Conservation (phyloP, 495 filamentous ascomycete species). For the Daldinia grandis region DNA sequence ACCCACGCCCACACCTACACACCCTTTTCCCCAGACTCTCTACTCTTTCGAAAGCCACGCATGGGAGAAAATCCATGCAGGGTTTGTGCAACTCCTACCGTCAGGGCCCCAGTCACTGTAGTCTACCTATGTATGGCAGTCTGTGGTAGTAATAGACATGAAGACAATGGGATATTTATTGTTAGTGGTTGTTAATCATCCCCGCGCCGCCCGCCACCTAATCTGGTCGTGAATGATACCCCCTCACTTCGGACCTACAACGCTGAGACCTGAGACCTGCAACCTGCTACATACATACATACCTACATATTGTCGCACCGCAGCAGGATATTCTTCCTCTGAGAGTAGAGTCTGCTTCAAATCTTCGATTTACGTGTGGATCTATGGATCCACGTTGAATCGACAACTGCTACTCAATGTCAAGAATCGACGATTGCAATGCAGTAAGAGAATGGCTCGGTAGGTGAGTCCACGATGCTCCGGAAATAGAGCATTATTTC, state of each 20-base stretch:
- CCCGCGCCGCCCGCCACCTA: conserved; percentile 29
- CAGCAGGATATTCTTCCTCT: conserved; percentile 30
- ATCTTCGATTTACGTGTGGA: conserved; percentile 19
- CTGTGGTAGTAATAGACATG: neutral
- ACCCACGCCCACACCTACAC: conserved; percentile 34
- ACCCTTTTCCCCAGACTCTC: conserved; percentile 36
- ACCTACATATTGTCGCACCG: conserved; percentile 26
- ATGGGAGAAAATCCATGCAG: conserved; percentile 20
- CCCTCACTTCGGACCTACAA: conserved; percentile 37
- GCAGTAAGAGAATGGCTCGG: conserved; percentile 11
- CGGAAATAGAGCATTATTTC: neutral
- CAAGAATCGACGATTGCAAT: conserved; percentile 15
- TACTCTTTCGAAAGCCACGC: conserved; percentile 15
- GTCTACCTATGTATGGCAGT: neutral
- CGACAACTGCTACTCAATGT: conserved; percentile 15
- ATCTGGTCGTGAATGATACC: conserved; percentile 34
- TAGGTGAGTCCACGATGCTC: neutral
- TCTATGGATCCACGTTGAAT: conserved; percentile 38
- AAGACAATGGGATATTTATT: conserved; percentile 3
- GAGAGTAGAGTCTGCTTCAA: conserved; percentile 11
- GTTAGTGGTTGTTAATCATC: conserved; percentile 22
- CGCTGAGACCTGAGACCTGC: neutral
- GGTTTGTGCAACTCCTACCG: conserved; percentile 35
- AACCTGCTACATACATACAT: no score
- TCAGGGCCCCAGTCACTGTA: conserved; percentile 9